These are phyloP conservation scores for Musa balbisiana DNA, from an alignment of 202 grass and related monocot species.

Conservation along the genomic window DNA sequence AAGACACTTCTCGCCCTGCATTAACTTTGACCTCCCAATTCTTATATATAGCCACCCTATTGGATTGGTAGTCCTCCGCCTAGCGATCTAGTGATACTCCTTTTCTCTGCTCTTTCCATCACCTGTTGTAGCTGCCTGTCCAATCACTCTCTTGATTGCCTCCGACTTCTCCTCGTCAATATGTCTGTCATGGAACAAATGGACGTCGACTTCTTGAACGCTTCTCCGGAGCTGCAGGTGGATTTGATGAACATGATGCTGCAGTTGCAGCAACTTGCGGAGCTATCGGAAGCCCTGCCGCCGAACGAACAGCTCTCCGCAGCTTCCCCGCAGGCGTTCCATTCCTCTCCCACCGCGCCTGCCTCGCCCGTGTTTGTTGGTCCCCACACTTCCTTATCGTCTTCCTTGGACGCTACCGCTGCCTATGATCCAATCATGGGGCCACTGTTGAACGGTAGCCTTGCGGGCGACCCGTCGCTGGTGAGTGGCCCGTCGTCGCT, in stretches of 20 bases:
- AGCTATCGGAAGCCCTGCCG: neutral
- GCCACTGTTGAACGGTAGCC: too few relatives aligned
- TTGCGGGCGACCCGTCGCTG: too few relatives aligned
- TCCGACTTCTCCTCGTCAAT: too few relatives aligned
- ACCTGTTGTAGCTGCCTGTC: neutral
- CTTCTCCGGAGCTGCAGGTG: neutral
- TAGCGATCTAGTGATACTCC: too few relatives aligned
- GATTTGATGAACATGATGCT: conserved; percentile 9
- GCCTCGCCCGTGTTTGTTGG: neutral
- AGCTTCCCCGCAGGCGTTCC: neutral
- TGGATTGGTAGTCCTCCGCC: too few relatives aligned
- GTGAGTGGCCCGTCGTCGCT: neutral
- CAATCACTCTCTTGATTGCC: too few relatives aligned
- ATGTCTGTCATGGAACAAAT: neutral
- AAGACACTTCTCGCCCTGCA: too few relatives aligned
- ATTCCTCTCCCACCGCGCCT: neutral
- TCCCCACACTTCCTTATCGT: too few relatives aligned
- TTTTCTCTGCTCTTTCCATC: too few relatives aligned
- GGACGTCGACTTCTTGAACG: conserved; percentile 6
- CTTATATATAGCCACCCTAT: too few relatives aligned
- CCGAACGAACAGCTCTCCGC: neutral
- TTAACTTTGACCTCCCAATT: too few relatives aligned
- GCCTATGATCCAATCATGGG: neutral
- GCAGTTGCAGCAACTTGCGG: neutral
- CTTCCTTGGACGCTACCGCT: neutral